Evolutionary conservation across 176 grass and related monocot species (phyloP).

Genomic region (Oryza longistaminata): DNA sequence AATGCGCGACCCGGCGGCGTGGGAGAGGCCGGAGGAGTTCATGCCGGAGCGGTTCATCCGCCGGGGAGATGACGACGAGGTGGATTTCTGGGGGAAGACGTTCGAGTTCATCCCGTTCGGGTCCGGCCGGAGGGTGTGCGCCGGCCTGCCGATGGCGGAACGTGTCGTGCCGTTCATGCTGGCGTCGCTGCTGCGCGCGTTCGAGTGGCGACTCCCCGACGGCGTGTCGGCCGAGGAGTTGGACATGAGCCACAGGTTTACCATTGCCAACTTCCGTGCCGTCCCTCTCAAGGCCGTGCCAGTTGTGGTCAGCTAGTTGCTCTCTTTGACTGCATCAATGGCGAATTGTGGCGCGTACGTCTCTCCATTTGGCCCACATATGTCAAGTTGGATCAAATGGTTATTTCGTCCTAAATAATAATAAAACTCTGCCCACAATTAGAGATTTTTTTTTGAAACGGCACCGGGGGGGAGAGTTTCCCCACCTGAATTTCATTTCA

Average conservation of each 20-base stretch:
- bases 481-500: no score
- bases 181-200: conserved; percentile 42
- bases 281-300: conserved; percentile 39
- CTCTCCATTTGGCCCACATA: no score
- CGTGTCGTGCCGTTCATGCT: conserved; percentile 33
- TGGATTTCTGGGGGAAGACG: conserved; percentile 26
- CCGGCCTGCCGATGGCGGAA: conserved; percentile 40
- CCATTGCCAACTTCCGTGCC: not conserved
- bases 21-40: conserved; percentile 43
- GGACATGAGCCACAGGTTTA: conserved; percentile 35
- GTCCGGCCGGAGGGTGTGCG: conserved; percentile 38
- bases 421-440: no score
- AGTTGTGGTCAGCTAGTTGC: not conserved
- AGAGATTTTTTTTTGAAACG: no score
- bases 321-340: not conserved
- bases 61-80: not conserved
- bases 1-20: conserved; percentile 34
- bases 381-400: no score
- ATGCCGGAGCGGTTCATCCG: conserved; percentile 47
- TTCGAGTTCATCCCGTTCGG: conserved; percentile 52
- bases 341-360: no score
- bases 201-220: conserved; percentile 46
- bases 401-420: no score
- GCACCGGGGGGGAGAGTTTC: no score
- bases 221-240: conserved; percentile 27